Evolutionary conservation across 148 eudicot genomes (phyloP), one percentile per base, ranked within the genome.

Genomic region (Arctostaphylos glauca): DNA sequence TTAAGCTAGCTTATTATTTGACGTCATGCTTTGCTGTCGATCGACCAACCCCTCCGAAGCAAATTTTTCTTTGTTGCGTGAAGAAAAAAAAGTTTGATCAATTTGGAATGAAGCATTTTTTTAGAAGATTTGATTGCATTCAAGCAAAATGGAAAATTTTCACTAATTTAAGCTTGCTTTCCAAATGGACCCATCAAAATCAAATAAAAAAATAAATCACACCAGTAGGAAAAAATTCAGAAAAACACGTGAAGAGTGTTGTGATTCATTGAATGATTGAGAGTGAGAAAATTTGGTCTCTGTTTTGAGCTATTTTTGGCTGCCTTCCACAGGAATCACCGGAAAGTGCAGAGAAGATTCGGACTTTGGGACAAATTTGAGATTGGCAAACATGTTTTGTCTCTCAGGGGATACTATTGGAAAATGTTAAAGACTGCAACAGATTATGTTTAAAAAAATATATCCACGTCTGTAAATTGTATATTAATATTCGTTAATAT

Each of bases 261-360:
- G 44, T 66, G 44, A 66, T 9, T 9, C 15, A 66, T 66, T 4
- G 71, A 12, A 64, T 66, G 71, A 23, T 66, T 66, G 71, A 25
- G 43, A 12, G 18, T 10, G 70, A 5, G 71, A 31, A 60, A n/a
- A 6, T n/a, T 60, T 6, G 2, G 15, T 66, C 15, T 64, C 43
- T 64, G 71, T 3, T 66, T 66, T 66, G 71, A 66, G 0, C 71
- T 12, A 66, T 66, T 66, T 44, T 41, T 47, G 25, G 50, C 46
- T 46, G 56, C 18, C 43, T 0, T 21, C 54, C 23, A 78, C n/a
- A n/a, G 81, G 81, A 19, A 9, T 59, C 81, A 58, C 5, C 25
- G 31, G 81, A 78, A 78, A 58, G 81, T 10, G 81, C 70, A 44
- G 81, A 78, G 81, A 78, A 78, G 70, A 78, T 78, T 78, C 81